Percentiles rank a stretch among this genome's conserved stretches.
These are phyloP conservation scores for Phoma herbarum DNA, from an alignment of 2,329 filamentous ascomycete species.

Conservation along the genomic window DNA sequence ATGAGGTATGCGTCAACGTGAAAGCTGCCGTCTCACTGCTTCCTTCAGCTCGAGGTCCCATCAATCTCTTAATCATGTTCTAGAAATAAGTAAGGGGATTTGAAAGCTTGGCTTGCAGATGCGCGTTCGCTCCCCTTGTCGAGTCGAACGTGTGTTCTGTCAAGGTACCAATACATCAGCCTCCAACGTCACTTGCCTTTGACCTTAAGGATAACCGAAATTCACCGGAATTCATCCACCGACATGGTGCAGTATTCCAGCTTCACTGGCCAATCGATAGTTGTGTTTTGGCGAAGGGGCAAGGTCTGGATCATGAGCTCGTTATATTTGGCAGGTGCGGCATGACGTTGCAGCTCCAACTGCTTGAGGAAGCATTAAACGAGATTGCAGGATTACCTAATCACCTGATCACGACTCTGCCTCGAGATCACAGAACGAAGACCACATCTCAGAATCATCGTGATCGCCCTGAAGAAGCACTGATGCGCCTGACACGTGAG, in stretches of 20 bases:
- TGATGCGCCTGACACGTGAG: not conserved
- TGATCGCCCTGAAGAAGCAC: not conserved
- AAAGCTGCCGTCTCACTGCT: not conserved
- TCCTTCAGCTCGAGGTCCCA: too few species aligned
- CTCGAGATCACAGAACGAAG: not conserved
- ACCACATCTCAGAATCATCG: not conserved
- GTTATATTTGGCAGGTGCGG: not conserved
- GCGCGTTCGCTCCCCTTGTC: not conserved
- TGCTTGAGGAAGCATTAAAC: slow-evolving; percentile 1
- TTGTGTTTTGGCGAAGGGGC: not conserved
- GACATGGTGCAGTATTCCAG: not conserved
- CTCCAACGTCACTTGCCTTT: not conserved
- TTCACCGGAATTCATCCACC: not conserved
- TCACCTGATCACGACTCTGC: slow-evolving; percentile 5
- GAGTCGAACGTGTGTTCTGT: not conserved
- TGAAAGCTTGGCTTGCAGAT: not conserved
- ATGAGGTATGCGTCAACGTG: not conserved
- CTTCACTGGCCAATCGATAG: not conserved
- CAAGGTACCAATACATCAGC: not conserved
- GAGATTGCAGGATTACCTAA: not conserved
- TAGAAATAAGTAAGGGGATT: not conserved
- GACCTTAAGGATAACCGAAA: not conserved
- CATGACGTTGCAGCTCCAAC: slow-evolving; percentile 5
- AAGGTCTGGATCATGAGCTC: not conserved
- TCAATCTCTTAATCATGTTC: not conserved